Evolutionary conservation across 805 yeast species (phyloP).

Genomic region (Starmerella powellii): DNA sequence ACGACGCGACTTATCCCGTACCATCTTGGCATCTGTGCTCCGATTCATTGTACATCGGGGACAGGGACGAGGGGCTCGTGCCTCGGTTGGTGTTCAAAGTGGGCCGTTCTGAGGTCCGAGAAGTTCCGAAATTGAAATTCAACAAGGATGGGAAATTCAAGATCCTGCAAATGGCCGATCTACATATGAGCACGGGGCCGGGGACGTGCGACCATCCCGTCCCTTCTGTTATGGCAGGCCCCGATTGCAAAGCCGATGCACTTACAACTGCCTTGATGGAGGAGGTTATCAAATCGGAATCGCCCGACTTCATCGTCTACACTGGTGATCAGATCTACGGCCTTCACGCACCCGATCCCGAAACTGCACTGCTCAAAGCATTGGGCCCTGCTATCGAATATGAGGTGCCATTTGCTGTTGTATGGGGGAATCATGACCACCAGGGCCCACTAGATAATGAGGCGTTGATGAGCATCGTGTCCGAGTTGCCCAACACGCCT

Average conservation of each 20-base stretch:
- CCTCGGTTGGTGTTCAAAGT: conserved; percentile 26
- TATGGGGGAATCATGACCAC: conserved; percentile 90
- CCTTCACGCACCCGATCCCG: conserved; percentile 62
- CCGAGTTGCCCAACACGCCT: conserved; percentile 54
- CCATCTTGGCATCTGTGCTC: conserved; percentile 46
- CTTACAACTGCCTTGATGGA: conserved; percentile 53
- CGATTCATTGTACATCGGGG: conserved; percentile 23
- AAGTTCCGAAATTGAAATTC: conserved; percentile 13
- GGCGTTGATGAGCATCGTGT: conserved; percentile 47
- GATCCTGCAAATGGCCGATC: conserved; percentile 79
- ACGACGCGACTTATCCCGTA: conserved; percentile 65
- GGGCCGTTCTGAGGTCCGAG: conserved; percentile 15
- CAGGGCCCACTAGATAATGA: conserved; percentile 58
- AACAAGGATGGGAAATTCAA: conserved; percentile 44
- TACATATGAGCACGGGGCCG: conserved; percentile 75
- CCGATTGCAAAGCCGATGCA: conserved; percentile 65
- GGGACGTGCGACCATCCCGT: conserved; percentile 62
- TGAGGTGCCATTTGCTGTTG: conserved; percentile 70
- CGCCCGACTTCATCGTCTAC: conserved; percentile 73
- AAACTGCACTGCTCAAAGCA: conserved; percentile 68
- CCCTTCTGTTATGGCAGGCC: conserved; percentile 20
- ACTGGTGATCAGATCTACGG: conserved; percentile 93
- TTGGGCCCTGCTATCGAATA: conserved; percentile 54
- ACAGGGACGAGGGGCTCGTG: conserved; percentile 2
- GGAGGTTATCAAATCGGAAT: conserved; percentile 54